Evolutionary conservation across 2,329 filamentous ascomycete genomes (phyloP).

Genomic region (Diaporthe australafricana): DNA sequence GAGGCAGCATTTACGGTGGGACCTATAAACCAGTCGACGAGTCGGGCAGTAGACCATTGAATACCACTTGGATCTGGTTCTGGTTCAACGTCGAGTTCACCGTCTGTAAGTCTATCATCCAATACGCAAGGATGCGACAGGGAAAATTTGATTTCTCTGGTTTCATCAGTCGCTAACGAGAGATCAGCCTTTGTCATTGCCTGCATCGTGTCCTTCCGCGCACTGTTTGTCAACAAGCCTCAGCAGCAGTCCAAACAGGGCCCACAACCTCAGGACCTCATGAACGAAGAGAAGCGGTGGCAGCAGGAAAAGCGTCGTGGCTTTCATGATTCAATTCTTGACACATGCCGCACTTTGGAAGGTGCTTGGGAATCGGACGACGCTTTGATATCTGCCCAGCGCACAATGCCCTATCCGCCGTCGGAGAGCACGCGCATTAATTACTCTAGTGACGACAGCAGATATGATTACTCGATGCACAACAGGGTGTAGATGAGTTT

Average conservation of each 20-base stretch:
- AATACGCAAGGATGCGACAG: no score
- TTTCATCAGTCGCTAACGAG: not conserved
- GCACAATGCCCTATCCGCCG: no score
- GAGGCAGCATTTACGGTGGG: constrained; percentile 37
- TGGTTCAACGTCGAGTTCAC: constrained; percentile 39
- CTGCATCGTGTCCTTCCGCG: constrained; percentile 41
- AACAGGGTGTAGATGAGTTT: no score
- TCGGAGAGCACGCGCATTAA: no score
- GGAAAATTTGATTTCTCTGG: not conserved
- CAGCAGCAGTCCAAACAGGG: not conserved
- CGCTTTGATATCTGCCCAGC: no score
- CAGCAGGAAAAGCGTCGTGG: not conserved
- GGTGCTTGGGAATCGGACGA: not conserved
- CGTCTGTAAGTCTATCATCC: constrained; percentile 7
- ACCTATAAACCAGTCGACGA: constrained; percentile 31
- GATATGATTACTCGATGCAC: no score
- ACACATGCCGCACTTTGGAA: not conserved
- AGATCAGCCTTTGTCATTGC: constrained; percentile 38
- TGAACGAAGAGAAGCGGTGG: not conserved
- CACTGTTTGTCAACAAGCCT: constrained; percentile 37
- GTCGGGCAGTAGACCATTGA: not conserved
- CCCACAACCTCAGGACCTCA: not conserved
- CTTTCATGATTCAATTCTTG: not conserved
- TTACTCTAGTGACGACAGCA: no score
- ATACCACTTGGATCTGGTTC: constrained; percentile 36